A percentile compares a stretch with the other conserved stretches of the same genome.
phyloP scores from a whole-genome alignment of 352 stramenopile species.

The Pilasporangium apinafurcum region DNA sequence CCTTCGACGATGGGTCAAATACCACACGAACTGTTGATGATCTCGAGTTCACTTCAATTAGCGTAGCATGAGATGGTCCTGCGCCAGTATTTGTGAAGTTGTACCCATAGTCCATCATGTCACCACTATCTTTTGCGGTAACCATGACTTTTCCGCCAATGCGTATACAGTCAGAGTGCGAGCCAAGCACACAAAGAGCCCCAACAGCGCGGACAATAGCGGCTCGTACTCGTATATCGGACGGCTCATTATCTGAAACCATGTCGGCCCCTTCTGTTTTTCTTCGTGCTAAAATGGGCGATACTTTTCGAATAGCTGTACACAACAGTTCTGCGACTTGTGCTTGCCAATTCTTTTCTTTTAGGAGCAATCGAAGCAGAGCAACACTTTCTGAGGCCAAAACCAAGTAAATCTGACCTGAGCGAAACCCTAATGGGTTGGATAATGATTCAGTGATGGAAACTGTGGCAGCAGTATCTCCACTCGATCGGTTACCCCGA shows the following conservation, averaged over 20 bases:
- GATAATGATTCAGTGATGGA: slow-evolving; percentile 67
- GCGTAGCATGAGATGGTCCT: slow-evolving; percentile 49
- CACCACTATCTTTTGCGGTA: slow-evolving; percentile 32
- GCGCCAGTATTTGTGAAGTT: slow-evolving; percentile 26
- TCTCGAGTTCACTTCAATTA: slow-evolving; percentile 68
- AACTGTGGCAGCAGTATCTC: slow-evolving; percentile 14
- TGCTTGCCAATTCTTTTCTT: slow-evolving; percentile 54
- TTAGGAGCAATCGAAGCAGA: slow-evolving; percentile 61
- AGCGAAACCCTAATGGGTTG: slow-evolving; percentile 75
- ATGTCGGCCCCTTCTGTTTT: slow-evolving; percentile 16
- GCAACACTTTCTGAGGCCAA: slow-evolving; percentile 80
- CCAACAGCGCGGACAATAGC: slow-evolving; percentile 78
- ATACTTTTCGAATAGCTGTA: slow-evolving; percentile 65
- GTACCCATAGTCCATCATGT: slow-evolving; percentile 41
- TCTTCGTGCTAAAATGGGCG: slow-evolving; percentile 43
- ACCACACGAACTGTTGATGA: slow-evolving; percentile 69
- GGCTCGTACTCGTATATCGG: slow-evolving; percentile 57
- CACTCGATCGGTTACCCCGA: slow-evolving; percentile 10
- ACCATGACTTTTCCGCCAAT: slow-evolving; percentile 76
- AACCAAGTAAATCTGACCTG: slow-evolving; percentile 71
- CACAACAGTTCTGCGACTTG: slow-evolving; percentile 63
- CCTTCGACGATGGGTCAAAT: slow-evolving; percentile 57
- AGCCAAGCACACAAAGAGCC: slow-evolving; percentile 76
- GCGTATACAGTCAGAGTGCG: slow-evolving; percentile 78
- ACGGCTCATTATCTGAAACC: slow-evolving; percentile 15